Evolutionary conservation across 2,329 filamentous ascomycete genomes (phyloP).

Genomic region (Diplodia sapinea): DNA sequence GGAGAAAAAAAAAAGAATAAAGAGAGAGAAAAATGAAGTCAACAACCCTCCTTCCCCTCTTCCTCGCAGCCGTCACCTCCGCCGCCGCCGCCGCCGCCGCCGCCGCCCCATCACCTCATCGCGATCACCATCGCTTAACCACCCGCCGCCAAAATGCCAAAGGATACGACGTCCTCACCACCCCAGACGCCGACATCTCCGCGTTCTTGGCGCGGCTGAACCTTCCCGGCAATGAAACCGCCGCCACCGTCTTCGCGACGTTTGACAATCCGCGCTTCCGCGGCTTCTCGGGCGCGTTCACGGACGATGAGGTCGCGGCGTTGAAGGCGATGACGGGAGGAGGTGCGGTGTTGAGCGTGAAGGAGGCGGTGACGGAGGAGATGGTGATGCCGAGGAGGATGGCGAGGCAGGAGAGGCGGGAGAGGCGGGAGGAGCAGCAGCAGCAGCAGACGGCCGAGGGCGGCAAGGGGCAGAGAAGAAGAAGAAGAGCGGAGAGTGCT

Average conservation of each 20-base stretch:
- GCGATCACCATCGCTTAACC: too few species aligned
- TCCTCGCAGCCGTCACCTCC: background rate
- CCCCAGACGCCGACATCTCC: slow-evolving; percentile 9
- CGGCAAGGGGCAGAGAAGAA: background rate
- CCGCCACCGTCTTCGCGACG: slow-evolving; percentile 5
- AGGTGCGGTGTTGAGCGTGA: slow-evolving; percentile 1
- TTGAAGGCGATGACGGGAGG: background rate
- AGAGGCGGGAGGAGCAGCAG: background rate
- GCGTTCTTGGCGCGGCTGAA: background rate
- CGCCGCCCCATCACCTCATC: background rate
- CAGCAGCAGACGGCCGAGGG: background rate
- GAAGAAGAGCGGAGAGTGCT: background rate
- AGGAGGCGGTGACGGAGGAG: slow-evolving; percentile 1
- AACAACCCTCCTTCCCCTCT: background rate
- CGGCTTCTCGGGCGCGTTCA: slow-evolving; percentile 27
- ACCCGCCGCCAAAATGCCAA: background rate
- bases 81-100: too few species aligned
- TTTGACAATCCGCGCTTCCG: slow-evolving; percentile 25
- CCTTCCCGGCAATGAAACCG: background rate
- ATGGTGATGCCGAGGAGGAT: slow-evolving; percentile 27
- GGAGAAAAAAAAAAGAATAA: too few species aligned
- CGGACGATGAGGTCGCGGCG: slow-evolving; percentile 4
- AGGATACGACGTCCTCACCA: slow-evolving; percentile 21
- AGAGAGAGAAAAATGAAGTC: background rate
- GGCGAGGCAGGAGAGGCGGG: background rate